These are phyloP conservation scores for Hibiscus mutabilis DNA, from an alignment of 345 rosid genomes.

Conservation along the genomic window DNA sequence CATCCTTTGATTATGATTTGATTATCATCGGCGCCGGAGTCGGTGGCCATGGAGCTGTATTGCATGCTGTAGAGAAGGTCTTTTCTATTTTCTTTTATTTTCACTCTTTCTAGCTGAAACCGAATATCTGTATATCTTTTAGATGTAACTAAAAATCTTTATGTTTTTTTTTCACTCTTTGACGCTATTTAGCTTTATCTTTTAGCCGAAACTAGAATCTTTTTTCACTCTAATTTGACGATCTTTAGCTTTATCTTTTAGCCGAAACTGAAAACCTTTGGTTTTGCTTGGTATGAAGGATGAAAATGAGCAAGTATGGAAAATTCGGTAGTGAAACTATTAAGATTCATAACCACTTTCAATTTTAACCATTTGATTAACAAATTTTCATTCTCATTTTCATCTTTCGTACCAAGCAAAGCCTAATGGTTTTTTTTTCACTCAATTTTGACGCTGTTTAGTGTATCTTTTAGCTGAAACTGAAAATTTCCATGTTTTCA, in stretches of 20 bases:
- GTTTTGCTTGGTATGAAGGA: too few relatives aligned
- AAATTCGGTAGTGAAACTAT: too few relatives aligned
- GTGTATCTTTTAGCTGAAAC: background rate
- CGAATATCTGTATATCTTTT: background rate
- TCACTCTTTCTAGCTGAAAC: background rate
- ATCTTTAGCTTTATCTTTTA: background rate
- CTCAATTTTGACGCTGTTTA: background rate
- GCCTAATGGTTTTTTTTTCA: background rate
- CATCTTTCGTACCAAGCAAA: too few relatives aligned
- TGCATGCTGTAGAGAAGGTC: conserved; percentile 96
- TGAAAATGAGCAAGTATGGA: too few relatives aligned
- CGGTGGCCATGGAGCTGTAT: conserved; percentile 97
- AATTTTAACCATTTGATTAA: too few relatives aligned
- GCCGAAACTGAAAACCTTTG: background rate
- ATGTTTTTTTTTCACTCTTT: background rate
- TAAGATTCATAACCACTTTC: too few relatives aligned
- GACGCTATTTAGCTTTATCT: background rate
- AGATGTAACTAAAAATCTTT: background rate
- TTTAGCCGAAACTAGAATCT: background rate
- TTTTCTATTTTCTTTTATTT: background rate
- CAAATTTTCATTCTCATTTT: too few relatives aligned
- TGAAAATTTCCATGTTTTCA: background rate
- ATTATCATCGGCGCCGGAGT: conserved; percentile 96
- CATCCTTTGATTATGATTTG: conserved; percentile 84
- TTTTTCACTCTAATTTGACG: background rate